Percentiles rank a stretch among this genome's conserved stretches.
Conservation (phyloP, 1,284 basidiomycete species). For the Cutaneotrichosporon cutaneum region DNA sequence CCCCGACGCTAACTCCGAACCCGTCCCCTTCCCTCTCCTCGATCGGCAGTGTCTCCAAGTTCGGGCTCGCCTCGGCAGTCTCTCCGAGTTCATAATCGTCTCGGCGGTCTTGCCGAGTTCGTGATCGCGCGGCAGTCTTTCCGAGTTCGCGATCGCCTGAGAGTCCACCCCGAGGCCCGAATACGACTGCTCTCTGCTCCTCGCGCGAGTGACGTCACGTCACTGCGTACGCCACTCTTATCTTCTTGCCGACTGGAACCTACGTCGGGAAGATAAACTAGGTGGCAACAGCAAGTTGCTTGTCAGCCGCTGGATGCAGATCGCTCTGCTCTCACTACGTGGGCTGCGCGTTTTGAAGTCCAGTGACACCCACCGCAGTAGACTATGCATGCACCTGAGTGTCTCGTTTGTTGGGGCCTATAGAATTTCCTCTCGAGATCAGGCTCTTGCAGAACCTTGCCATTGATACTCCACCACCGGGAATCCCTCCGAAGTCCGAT, state of each 20-base stretch:
- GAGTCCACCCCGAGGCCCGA: no score
- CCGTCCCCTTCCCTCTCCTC: neutral
- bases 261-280: slow-evolving; percentile 46
- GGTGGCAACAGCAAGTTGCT: slow-evolving; percentile 30
- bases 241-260: slow-evolving; percentile 33
- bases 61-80: neutral
- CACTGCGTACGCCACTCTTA: slow-evolving; percentile 31
- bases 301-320: slow-evolving; percentile 19
- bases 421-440: neutral
- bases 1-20: no score
- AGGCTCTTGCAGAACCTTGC: neutral
- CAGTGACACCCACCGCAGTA: slow-evolving; percentile 3
- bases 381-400: neutral
- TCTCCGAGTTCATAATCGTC: no score
- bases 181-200: no score
- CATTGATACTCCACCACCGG: no score
- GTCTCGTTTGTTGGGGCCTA: neutral
- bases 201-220: neutral
- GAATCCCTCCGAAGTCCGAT: no score
- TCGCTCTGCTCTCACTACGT: slow-evolving; percentile 14
- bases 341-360: slow-evolving; percentile 33
- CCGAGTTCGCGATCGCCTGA: no score
- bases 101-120: no score
- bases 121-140: no score
- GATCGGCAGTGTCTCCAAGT: neutral